These are phyloP conservation scores for Dryas alaskensis DNA, from an alignment of 306 rosid genomes.

Conservation along the genomic window DNA sequence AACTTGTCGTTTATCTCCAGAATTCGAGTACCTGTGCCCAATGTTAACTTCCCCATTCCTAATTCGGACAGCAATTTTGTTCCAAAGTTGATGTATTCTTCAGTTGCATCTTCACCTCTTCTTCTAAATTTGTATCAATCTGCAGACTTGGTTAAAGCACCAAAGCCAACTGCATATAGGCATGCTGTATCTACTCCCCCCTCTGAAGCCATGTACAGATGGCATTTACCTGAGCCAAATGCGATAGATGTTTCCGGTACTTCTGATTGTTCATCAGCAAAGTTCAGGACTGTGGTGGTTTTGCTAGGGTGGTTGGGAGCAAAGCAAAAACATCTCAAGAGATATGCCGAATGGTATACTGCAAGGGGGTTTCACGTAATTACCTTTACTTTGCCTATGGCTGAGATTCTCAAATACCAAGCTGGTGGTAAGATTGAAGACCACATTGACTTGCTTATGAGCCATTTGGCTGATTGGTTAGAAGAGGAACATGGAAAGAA, in stretches of 20 bases:
- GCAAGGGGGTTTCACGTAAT: constrained; percentile 84
- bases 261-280: constrained; percentile 44
- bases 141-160: constrained; percentile 50
- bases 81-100: constrained; percentile 33
- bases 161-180: constrained; percentile 34
- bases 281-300: constrained; percentile 85
- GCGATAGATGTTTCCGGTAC: constrained; percentile 38
- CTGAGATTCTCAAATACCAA: constrained; percentile 67
- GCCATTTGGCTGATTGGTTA: constrained; percentile 87
- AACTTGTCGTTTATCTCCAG: constrained; percentile 45
- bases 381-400: constrained; percentile 90
- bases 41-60: constrained; percentile 46
- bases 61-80: constrained; percentile 28
- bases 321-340: constrained; percentile 84
- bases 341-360: constrained; percentile 92
- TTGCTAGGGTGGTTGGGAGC: constrained; percentile 98
- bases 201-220: constrained; percentile 67
- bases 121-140: constrained; percentile 54
- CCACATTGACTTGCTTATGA: constrained; percentile 67
- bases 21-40: constrained; percentile 63
- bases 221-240: constrained; percentile 85
- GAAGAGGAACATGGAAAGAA: constrained; percentile 85
- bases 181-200: constrained; percentile 29
- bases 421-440: constrained; percentile 83
- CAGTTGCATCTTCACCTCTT: constrained; percentile 47